These are phyloP conservation scores for Posidonia australis DNA, from an alignment of 106 monocot genomes.

Conservation along the genomic window DNA sequence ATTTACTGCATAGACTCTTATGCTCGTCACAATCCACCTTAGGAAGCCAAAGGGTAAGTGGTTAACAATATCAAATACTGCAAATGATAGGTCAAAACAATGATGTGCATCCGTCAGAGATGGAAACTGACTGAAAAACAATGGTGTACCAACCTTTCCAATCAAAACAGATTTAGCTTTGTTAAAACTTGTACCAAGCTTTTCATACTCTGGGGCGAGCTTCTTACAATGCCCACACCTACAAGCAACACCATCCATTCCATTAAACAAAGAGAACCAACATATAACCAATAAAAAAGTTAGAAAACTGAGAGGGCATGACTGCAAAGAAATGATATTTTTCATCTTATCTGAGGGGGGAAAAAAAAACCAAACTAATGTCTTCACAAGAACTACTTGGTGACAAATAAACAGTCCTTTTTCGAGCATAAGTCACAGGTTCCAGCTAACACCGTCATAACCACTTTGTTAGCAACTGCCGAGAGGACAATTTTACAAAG, in stretches of 20 bases:
- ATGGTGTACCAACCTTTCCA: constrained; percentile 50
- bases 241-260: not conserved
- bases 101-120: not conserved
- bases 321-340: too few species aligned
- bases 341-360: too few species aligned
- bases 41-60: constrained; percentile 1
- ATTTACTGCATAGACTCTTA: constrained; percentile 89
- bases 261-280: not conserved
- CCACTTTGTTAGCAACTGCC: too few species aligned
- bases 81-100: too few species aligned
- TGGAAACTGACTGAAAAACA: not conserved
- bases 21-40: constrained; percentile 98
- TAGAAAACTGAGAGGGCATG: not conserved
- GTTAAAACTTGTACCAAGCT: constrained; percentile 80
- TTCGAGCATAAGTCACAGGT: too few species aligned
- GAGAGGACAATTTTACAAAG: too few species aligned
- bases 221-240: constrained; percentile 99
- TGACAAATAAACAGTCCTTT: too few species aligned
- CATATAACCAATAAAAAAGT: not conserved
- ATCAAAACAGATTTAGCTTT: constrained; percentile 92
- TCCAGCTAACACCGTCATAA: too few species aligned
- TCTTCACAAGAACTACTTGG: too few species aligned
- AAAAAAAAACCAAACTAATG: too few species aligned
- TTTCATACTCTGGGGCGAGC: constrained; percentile 96
- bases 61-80: not conserved